Evolutionary conservation across 2,329 filamentous ascomycete genomes (phyloP).

Genomic region (Pseudogymnoascus verrucosus): DNA sequence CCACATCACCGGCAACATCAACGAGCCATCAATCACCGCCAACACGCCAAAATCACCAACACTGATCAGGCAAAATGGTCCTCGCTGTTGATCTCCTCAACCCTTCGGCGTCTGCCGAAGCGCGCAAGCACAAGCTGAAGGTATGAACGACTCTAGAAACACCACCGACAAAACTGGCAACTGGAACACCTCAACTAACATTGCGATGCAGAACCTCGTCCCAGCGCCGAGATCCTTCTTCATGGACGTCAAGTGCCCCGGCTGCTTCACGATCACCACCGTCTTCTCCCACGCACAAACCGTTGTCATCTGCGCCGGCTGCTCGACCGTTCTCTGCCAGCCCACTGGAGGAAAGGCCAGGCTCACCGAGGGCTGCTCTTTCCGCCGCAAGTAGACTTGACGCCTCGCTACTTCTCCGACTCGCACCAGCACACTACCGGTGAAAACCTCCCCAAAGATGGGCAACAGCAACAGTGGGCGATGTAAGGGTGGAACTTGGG

Average conservation of each 20-base stretch:
- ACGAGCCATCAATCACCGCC: conserved; percentile 8
- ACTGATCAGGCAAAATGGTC: conserved; percentile 54
- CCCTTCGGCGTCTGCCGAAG: conserved; percentile 94
- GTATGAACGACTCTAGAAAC: conserved; percentile 44
- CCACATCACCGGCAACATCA: conserved; percentile 7
- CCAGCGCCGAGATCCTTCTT: conserved; percentile 98
- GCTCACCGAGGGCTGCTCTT: conserved; percentile 99
- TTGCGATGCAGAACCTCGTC: conserved; percentile 65
- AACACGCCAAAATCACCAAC: conserved; percentile 8
- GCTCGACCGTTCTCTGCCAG: conserved; percentile 99
- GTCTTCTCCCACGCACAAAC: conserved; percentile 99
- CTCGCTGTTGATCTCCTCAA: conserved; percentile 99
- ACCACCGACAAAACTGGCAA: conserved; percentile 8
- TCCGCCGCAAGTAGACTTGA: conserved; percentile 95
- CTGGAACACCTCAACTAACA: conserved; percentile 15
- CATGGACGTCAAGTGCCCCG: conserved; percentile 99
- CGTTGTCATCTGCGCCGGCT: conserved; percentile 99
- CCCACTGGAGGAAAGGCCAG: conserved; percentile 98
- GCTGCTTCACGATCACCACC: conserved; percentile 99
- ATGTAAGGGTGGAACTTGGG: conserved; percentile 7
- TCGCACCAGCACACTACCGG: conserved; percentile 20
- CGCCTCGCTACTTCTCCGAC: conserved; percentile 34
- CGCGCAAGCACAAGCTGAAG: conserved; percentile 99
- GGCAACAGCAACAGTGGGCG: conserved; percentile 6
- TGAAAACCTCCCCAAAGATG: conserved; percentile 8